Base-by-base conservation (phyloP, 2,329 filamentous ascomycete genomes). In the Ambrosiella beaveri region DNA sequence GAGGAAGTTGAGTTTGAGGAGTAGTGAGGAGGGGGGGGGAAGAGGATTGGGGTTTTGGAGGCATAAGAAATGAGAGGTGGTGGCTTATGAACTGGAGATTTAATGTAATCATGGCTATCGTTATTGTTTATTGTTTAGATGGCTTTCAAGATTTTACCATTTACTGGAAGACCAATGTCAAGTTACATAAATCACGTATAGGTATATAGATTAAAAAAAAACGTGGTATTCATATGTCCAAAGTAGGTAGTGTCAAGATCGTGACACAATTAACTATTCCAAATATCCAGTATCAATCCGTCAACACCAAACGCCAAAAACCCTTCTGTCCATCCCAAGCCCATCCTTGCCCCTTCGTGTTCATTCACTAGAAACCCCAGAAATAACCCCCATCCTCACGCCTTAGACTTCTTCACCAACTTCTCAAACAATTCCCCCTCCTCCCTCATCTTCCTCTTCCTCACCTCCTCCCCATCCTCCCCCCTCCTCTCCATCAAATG, bases 401-500 rank as follows among this genome's bases (percentile, higher is more conserved):
- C 50, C 53, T 15, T 47, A 50, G n/a, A 37, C 41, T 38, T 27
- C 19, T 52, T 52, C 3, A 55, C 49, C 19, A 57, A 53, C 50
- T 57, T 52, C 51, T 45, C 40, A 45, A 50, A 57, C 51, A 57
- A 50, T 15, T 36, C 55, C 8, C 55, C 55, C 19, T 60, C 55
- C 35, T 60, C 51, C 39, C n/a, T 50, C 13, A 52, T 35, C 55
- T 60, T 60, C 12, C 55, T 50, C 35, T 57, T 60, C 7, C 41
- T 39, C 35, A 60, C 41, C 17, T 57, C 58, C 13, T 40, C 15
- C 50, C 57, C 36, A 9, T 52, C 58, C 11, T 45, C 39, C 53
- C 57, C 57, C 27, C 56, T 50, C 8, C 38, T 39, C n/a, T 69
- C 67, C 57, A 81, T 69, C 39, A 81, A 67, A 58, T 74, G 71